A percentile compares a stretch with the other conserved stretches of the same genome.
These are phyloP conservation scores for Dorcoceras hygrometricum DNA, from an alignment of 257 asterid genomes.

Conservation along the genomic window DNA sequence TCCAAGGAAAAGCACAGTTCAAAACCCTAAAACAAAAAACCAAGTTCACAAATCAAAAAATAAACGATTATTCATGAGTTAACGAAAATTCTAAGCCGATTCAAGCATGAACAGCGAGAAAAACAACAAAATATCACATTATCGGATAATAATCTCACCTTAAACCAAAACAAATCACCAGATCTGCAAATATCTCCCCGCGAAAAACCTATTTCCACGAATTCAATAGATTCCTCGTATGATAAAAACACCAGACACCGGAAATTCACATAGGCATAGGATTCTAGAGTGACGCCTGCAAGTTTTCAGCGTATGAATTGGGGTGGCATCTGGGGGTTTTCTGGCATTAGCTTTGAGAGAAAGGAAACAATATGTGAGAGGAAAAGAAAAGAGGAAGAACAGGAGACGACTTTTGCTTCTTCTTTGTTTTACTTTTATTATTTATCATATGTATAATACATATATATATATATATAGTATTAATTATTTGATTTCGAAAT, in stretches of 20 bases:
- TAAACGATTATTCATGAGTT: neutral
- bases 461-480: no score
- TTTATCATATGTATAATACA: no score
- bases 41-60: constrained; percentile 13
- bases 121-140: constrained; percentile 2
- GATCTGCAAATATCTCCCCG: constrained; percentile 42
- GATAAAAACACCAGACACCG: constrained; percentile 1
- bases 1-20: neutral
- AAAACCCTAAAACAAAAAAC: constrained; percentile 2
- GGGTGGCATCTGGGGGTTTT: constrained; percentile 21
- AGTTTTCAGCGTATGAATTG: neutral
- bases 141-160: constrained; percentile 21
- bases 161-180: constrained; percentile 23
- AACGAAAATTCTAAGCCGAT: neutral
- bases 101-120: constrained; percentile 14
- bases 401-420: constrained; percentile 37
- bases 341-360: constrained; percentile 18
- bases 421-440: constrained; percentile 3
- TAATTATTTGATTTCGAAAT: no score
- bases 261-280: constrained; percentile 18
- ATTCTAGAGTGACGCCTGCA: constrained; percentile 24
- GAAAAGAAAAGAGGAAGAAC: constrained; percentile 31
- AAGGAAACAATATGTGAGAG: neutral
- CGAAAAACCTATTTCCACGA: constrained; percentile 19
- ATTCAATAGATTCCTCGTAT: constrained; percentile 15